Evolutionary conservation across 2,329 filamentous ascomycete species (phyloP), one percentile per base, ranked within the genome.

Genomic region (Arachnomyces sp.): DNA sequence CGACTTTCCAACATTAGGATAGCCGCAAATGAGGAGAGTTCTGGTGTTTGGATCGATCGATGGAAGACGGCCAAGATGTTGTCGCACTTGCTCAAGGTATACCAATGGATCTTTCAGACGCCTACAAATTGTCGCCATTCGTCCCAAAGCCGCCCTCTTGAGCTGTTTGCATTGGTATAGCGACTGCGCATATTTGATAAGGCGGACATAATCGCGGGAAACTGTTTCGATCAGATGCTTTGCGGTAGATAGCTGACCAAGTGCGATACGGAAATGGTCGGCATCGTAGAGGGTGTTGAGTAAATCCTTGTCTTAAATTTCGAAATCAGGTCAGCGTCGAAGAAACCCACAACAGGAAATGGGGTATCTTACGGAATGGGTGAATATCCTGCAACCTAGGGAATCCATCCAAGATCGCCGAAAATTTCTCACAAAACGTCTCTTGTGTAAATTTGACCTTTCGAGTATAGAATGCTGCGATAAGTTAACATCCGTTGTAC

Each of bases 91-190:
- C 67, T 98, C 92, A 44, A 98, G 79, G 65, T 96, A 98, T 49
- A 93, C 74, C 36, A 98, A 77, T 40, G 92, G 87, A 55, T 98
- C 92, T 68, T 94, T 95, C 47, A 98, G 72, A 49, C 89, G 81
- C 72, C 88, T 92, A 70, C 87, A 87, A 56, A 98, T 87, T 13
- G 92, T 98, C 49, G 90, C 92, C 92, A 98, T 96, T 60, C 92
- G 88, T 73, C 92, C 92, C 39, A 98, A 78, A 7, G 84, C 93
- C 38, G 93, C 92, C 49, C 85, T 78, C 79, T 98, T 98, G 57
- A 98, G 79, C 72, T 96, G 89, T 71, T 98, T 98, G 77, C 90
- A 96, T 71, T 98, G 92, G 73, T 90, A 98, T 49, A 98, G 76
- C 57, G 82, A 93, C 72, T 94, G 89, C 40, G 87, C 89, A 70